phyloP scores from a whole-genome alignment of 2,329 filamentous ascomycete genomes.

The Oidium heveae region DNA sequence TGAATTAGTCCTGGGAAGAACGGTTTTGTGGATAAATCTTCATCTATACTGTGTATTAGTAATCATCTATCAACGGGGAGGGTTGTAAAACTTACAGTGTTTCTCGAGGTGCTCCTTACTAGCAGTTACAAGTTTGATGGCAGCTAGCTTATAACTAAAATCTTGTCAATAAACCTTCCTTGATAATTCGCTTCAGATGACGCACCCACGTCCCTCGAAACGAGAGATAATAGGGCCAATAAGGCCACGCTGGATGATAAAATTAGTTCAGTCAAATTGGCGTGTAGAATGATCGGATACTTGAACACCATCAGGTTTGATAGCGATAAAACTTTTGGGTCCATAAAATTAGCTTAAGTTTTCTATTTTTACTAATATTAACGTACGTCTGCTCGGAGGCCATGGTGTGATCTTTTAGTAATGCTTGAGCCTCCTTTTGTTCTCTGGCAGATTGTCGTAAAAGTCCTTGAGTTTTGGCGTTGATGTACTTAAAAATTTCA shows the following conservation, averaged over 20 bases:
- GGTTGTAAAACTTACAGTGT: constrained; percentile 40
- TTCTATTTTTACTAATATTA: neutral
- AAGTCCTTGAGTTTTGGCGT: constrained; percentile 20
- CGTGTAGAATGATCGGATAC: constrained; percentile 25
- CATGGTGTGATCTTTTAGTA: constrained; percentile 28
- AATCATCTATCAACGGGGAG: neutral
- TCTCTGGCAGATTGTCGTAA: constrained; percentile 15
- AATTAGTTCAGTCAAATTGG: neutral
- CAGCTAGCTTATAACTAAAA: constrained; percentile 80
- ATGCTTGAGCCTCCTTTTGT: constrained; percentile 11
- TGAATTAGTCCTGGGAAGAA: constrained; percentile 90
- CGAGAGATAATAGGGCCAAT: constrained; percentile 92
- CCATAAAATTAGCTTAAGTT: constrained; percentile 5
- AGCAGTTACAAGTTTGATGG: constrained; percentile 83
- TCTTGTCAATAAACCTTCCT: neutral
- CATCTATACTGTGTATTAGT: constrained; percentile 24
- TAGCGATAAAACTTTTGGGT: constrained; percentile 74
- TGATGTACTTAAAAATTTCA: constrained; percentile 21
- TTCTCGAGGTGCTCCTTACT: constrained; percentile 89
- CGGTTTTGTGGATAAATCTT: constrained; percentile 74
- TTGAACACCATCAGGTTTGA: constrained; percentile 99
- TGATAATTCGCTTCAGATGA: constrained; percentile 4
- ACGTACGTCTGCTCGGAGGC: constrained; percentile 62
- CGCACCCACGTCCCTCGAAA: constrained; percentile 87
- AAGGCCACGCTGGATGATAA: constrained; percentile 54